Conservation (phyloP, 1,284 basidiomycete genomes). For the Exsudoporus floridanus region DNA sequence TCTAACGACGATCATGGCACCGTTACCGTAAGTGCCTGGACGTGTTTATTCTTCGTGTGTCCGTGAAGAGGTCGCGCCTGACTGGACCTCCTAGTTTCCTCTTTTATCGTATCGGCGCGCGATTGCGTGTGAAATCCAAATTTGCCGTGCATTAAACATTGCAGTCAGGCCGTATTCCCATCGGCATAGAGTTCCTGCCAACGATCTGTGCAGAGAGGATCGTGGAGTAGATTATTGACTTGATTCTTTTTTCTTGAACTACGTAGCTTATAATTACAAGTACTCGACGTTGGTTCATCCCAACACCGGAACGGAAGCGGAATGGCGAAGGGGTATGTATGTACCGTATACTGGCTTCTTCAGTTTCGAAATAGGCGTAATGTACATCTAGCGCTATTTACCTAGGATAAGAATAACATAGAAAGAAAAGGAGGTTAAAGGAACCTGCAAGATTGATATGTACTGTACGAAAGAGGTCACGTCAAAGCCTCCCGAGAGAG, state of each 20-base stretch:
- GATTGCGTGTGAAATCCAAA: constrained; percentile 35
- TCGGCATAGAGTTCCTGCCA: not conserved
- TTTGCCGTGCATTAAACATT: constrained; percentile 32
- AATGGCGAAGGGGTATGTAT: too few species aligned
- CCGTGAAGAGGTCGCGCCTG: not conserved
- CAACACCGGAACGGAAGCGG: not conserved
- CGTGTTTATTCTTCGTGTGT: not conserved
- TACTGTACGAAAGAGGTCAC: not conserved
- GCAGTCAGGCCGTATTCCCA: too few species aligned
- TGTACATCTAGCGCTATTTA: constrained; percentile 18
- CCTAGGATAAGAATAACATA: constrained; percentile 21
- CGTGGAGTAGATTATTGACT: too few species aligned
- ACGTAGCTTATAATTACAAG: not conserved
- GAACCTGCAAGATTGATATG: not conserved
- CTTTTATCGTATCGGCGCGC: constrained; percentile 38
- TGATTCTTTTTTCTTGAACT: not conserved
- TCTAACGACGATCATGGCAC: constrained; percentile 64
- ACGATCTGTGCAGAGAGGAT: not conserved
- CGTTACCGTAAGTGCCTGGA: constrained; percentile 58
- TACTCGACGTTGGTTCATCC: not conserved
- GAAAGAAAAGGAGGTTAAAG: not conserved
- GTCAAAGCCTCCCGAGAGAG: not conserved
- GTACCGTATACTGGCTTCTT: too few species aligned
- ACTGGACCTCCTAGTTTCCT: constrained; percentile 36
- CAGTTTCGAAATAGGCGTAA: constrained; percentile 9